Conservation (phyloP, 192 early-diverging fungal genomes). For the Phycomyces nitens region DNA sequence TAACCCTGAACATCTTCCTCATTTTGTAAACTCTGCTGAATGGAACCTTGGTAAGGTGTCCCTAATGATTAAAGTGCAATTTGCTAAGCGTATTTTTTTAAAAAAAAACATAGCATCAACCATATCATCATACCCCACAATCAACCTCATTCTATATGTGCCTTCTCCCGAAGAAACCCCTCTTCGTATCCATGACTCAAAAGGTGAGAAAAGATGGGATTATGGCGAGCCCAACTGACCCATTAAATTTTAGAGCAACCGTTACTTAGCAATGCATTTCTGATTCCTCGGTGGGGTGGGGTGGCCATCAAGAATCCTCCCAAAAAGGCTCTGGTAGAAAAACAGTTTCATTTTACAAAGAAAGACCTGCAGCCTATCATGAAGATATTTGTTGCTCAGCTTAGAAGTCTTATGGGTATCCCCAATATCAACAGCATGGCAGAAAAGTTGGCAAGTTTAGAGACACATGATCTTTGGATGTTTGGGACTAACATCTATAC, state of each 20-base stretch:
- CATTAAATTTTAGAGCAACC: no score
- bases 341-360: constrained; percentile 32
- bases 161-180: constrained; percentile 68
- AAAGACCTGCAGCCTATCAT: constrained; percentile 69
- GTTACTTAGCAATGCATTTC: constrained; percentile 72
- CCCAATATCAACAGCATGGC: constrained; percentile 38
- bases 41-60: constrained; percentile 82
- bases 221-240: no score
- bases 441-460: neutral
- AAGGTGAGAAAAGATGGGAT: constrained; percentile 35
- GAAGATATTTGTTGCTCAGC: constrained; percentile 76
- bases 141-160: constrained; percentile 91
- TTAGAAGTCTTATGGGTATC: constrained; percentile 82
- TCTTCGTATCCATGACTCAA: constrained; percentile 57
- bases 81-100: no score
- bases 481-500: neutral
- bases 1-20: constrained; percentile 68
- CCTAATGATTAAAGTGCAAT: no score
- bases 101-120: constrained; percentile 84
- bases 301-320: constrained; percentile 68
- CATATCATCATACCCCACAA: constrained; percentile 72
- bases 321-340: constrained; percentile 8
- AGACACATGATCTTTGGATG: neutral
- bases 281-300: constrained; percentile 97
- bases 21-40: constrained; percentile 94